Base-by-base conservation (phyloP, 2,329 filamentous ascomycete species). In the Trichoderma sp. region DNA sequence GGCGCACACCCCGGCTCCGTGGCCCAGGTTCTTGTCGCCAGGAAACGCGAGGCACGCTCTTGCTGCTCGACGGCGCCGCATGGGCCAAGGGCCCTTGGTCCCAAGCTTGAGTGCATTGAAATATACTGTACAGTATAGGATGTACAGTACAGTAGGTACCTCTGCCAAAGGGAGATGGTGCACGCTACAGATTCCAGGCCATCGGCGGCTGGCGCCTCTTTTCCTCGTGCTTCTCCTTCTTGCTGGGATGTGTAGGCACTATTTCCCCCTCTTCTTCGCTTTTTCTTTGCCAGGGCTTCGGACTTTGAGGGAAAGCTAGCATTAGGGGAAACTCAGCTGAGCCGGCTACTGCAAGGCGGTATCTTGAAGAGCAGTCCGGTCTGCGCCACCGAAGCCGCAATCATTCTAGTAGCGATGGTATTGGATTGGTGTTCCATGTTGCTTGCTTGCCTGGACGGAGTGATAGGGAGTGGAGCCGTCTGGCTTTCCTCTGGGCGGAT, bases 21-120 rank as follows among this genome's bases (percentile, higher is more conserved):
- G 61, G 61, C 34, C 61, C 61, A 65, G 61, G 61, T 65, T 65
- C 61, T 65, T 51, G 61, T 65, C 61, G 61, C 60, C 60, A 55
- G 51, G 61, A 43, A 51, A 65, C 61, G 61, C 34, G 61, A 54
- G 49, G 59, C 52, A 63, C 46, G 26, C 43, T 24, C 28, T 24
- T 6, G 18, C 14, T 51, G 43, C n/a, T 51, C n/a, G 59, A 51
- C 28, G 28, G 43, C n/a, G 30, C 43, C 46, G 37, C n/a, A 14
- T 16, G 39, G 39, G 18, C 24, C n/a, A 37, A 13, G 59, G 43
- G 28, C 49, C 60, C 54, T 32, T 54, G n/a, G 60, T 61, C 28
- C 30, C 10, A 37, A 18, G 37, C 37, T 18, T 13, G 13, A 11
- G 30, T 21, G 24, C 30, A 43, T 5, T 18, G 37, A 43, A 7